phyloP scores from a whole-genome alignment of 176 grass and related monocot genomes.

The Coix lacrymajobi region DNA sequence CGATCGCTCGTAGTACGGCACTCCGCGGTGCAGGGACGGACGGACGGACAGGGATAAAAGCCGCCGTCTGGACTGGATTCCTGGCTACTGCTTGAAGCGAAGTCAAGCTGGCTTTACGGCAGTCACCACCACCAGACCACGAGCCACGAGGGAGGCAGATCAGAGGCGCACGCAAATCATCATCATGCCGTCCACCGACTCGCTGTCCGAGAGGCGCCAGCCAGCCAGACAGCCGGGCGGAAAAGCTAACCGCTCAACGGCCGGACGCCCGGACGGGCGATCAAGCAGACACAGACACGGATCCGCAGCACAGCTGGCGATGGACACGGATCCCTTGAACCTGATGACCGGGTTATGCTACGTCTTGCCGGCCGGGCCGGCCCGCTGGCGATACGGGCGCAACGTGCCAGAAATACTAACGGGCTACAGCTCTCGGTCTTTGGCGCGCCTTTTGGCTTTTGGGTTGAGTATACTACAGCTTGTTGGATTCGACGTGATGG shows the following conservation, averaged over 20 bases:
- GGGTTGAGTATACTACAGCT: too few relatives aligned
- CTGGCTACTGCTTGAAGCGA: constrained; percentile 43
- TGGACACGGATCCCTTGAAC: not conserved
- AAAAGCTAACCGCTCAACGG: not conserved
- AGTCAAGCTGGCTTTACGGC: constrained; percentile 35
- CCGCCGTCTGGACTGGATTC: not conserved
- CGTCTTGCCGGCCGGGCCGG: not conserved
- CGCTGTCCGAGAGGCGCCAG: not conserved
- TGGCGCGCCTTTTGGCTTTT: too few relatives aligned
- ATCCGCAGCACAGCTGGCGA: not conserved
- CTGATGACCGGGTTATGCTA: not conserved
- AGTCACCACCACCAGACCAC: too few relatives aligned
- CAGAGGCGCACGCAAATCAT: too few relatives aligned
- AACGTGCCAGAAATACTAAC: not conserved
- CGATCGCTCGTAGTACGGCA: not conserved
- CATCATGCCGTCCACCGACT: not conserved
- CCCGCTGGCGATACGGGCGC: not conserved
- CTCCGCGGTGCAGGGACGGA: not conserved
- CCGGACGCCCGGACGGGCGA: not conserved
- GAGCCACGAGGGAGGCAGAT: not conserved
- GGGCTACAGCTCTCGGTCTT: not conserved
- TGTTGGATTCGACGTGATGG: too few relatives aligned
- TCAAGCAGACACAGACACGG: not conserved
- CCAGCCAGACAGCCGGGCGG: not conserved
- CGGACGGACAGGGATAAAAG: not conserved